Evolutionary conservation across 805 yeast genomes (phyloP), one percentile per base, ranked within the genome.

Genomic region (Saccharomycopsis amapae): DNA sequence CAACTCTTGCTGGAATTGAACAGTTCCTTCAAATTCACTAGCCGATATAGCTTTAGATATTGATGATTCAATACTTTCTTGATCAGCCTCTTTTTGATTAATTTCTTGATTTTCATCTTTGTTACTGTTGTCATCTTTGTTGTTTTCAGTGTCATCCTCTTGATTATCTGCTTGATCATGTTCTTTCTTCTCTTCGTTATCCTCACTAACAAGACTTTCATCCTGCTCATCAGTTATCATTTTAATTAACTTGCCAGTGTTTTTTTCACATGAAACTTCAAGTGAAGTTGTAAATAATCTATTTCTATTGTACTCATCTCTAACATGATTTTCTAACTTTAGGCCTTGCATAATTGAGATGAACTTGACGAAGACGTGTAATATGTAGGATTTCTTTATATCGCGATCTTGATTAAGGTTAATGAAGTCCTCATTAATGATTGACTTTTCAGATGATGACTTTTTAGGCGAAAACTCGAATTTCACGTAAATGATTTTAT

Each of bases 241-340:
- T 20, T 24, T 15, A 6, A 46, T 23, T 5, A 44, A 37, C 10
- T 19, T 48, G 7, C 35, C 39, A 4, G 48, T 48, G 38, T 48
- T 45, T 4, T 18, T 9, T 19, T 48, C 49, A 12, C 15, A 35
- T 9, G 33, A 13, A 2, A 38, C 46, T 5, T n/a, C 5, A 9
- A 39, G 23, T 15, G 9, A 3, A 20, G 26, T 19, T 4, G 3
- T 15, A 7, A 19, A n/a, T 6, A 23, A 13, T 34, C 19, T 36
- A 19, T 18, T 17, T 24, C 43, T 28, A 23, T 40, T 45, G 22
- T 18, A 45, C 24, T 48, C 52, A 34, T 48, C 52, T 19, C 40
- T 44, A 30, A 30, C 19, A 15, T 9, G 10, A 37, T 41, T n/a
- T 6, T 22, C 2, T 5, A 45, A 19, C 30, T 25, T 22, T 2